These are phyloP conservation scores for Microthlaspi erraticum DNA, from an alignment of 345 rosid genomes.

Conservation along the genomic window DNA sequence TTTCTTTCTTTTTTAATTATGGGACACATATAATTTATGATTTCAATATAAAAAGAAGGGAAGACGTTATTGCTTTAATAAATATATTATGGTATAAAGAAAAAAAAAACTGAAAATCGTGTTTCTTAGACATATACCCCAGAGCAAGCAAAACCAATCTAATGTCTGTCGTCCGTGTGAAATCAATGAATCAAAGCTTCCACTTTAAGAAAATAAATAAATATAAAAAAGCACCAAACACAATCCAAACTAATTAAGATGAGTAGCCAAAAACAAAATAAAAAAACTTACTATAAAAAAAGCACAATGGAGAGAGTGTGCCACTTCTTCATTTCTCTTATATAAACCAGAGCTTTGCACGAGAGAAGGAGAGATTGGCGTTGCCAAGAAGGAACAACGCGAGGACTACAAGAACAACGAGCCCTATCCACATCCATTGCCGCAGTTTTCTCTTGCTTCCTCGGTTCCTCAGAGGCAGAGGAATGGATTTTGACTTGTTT, in stretches of 20 bases:
- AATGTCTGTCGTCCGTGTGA: slow-evolving; percentile 37
- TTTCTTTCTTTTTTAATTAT: background rate
- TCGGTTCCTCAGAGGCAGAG: slow-evolving; percentile 72
- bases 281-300: slow-evolving; percentile 32
- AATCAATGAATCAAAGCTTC: slow-evolving; percentile 44
- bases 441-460: slow-evolving; percentile 68
- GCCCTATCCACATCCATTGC: slow-evolving; percentile 79
- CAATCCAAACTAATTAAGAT: slow-evolving; percentile 37
- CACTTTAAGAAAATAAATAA: slow-evolving; percentile 21
- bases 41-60: background rate
- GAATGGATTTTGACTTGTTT: slow-evolving; percentile 61
- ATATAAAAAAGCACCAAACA: slow-evolving; percentile 21
- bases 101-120: background rate
- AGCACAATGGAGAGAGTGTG: slow-evolving; percentile 25
- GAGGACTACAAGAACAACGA: slow-evolving; percentile 41
- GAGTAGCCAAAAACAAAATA: slow-evolving; percentile 19
- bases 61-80: slow-evolving; percentile 30
- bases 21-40: background rate
- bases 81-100: slow-evolving; percentile 34
- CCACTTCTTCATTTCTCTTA: slow-evolving; percentile 29
- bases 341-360: slow-evolving; percentile 42
- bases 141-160: slow-evolving; percentile 44
- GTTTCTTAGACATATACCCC: slow-evolving; percentile 45
- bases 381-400: slow-evolving; percentile 67
- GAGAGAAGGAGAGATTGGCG: slow-evolving; percentile 48